Base-by-base conservation (phyloP, 305 asterid genomes). In the Ilex paraguariensis region DNA sequence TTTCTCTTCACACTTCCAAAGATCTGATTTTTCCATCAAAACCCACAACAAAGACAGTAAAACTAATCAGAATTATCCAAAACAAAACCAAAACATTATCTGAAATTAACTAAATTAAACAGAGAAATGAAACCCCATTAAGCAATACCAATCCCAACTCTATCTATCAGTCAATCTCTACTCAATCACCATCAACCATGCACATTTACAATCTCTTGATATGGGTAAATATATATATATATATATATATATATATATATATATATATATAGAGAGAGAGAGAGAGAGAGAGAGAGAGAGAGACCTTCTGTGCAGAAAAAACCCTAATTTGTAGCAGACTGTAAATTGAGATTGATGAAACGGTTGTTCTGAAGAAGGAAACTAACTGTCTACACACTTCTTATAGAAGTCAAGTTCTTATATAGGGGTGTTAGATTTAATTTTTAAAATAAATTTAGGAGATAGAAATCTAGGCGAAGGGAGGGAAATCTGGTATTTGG, bases 321-420 rank as follows among this genome's bases (percentile, higher is more conserved):
- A 54, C 66, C 79, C 76, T 67, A 68, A 78, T 54, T 64, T 39
- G 67, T 36, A 32, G 81, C 33, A 59, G 31, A 57, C 50, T 66
- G 60, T 80, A 63, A 84, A 75, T 68, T 65, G 60, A 42, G 75
- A 81, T 66, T 73, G 81, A 52, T 50, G 80, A 73, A 87, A 82
- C 86, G 74, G 75, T 44, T 70, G 81, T 56, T 67, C 21, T 66
- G 71, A 67, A 74, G 31, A 82, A 78, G 87, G 93, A 81, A 81
- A 74, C 72, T 61, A 73, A 80, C 80, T 61, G 76, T 57, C 76
- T 74, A 61, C 56, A 10, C 56, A 12, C 28, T 21, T 21, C 28
- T 21, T 21, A 21, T 21, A 21, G 28, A 21, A 21, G 28, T 21
- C 17, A 8, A 11, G 53, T 45, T 73, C 42, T 68, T 52, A 53